Base-by-base conservation (phyloP, 495 filamentous ascomycete genomes). In the Hamigera avellanea region DNA sequence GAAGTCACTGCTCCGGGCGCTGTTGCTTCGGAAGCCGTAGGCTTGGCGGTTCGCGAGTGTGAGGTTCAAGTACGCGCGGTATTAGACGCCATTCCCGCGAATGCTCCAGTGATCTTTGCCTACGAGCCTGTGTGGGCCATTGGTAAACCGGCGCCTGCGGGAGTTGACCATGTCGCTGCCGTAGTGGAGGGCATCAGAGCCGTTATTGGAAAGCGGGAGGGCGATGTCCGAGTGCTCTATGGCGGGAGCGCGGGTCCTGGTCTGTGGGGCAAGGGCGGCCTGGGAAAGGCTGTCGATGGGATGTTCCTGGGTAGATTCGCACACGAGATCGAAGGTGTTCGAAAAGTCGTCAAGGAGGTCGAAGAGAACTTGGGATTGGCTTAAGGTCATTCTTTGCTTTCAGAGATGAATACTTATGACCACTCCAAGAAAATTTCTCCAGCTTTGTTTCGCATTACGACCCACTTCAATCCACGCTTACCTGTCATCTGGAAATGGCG, bases 121-220 rank as follows among this genome's bases (percentile, higher is more conserved):
- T 93, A 93, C 52, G 86, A 93, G 62, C 85, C 85, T 8, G 82
- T 89, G 1, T 93, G 85, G 85, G 85, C 84, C 0, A 93, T 93
- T 57, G 85, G 85, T 2, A 71, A 81, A 18, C 59, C 62, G 0
- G 65, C 75, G 44, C 84, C 85, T n/a, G 86, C 86, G 2, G 61
- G 63, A 7, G 69, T 73, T 18, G 75, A 80, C 39, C 77, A 91
- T 56, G 83, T 93, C 3, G 64, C 72, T 3, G 69, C 62, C 23
- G 83, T 88, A n/a, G 74, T 81, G 32, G 62, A 66, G 43, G 67
- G 68, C 6, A 61, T 93, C 28, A 64, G 76, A 26, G 43, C 50
- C 2, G 53, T 64, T 1, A 48, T 69, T 36, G 59, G 58, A 9
- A 45, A 48, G 2, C 52, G 73, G 8, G 45, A 53, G 14, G 75